phyloP scores from a whole-genome alignment of 352 stramenopile species.

The Globisporangium cylindrosporum region DNA sequence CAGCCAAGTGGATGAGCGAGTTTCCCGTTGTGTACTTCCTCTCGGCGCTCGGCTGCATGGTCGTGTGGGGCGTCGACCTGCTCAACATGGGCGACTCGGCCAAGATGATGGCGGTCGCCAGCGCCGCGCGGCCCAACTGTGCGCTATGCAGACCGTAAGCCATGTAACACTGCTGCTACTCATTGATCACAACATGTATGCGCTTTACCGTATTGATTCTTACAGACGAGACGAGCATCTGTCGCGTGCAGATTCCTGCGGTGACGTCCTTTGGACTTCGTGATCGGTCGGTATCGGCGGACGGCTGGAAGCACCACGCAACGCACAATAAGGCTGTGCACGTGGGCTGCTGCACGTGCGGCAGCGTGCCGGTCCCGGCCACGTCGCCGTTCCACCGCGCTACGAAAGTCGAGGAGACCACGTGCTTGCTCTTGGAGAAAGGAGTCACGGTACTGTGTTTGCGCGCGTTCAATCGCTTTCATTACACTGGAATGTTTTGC shows the following conservation, averaged over 20 bases:
- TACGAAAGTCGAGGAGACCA: neutral
- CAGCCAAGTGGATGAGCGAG: neutral
- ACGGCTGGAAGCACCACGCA: neutral
- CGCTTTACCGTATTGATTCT: neutral
- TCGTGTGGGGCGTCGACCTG: neutral
- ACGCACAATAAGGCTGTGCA: neutral
- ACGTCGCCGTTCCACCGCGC: neutral
- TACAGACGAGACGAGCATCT: neutral
- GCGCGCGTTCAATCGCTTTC: too few relatives aligned
- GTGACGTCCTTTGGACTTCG: neutral
- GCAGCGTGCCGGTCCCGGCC: neutral
- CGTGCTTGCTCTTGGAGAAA: neutral
- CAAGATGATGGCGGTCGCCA: neutral
- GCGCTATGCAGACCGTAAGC: neutral
- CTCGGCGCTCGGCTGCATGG: neutral
- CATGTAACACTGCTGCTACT: neutral
- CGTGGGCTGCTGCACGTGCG: neutral
- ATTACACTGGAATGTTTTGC: too few relatives aligned
- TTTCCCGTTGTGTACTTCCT: neutral
- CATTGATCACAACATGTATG: neutral
- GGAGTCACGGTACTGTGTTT: too few relatives aligned
- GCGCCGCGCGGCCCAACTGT: neutral
- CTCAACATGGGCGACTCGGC: neutral
- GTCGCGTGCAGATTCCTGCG: neutral
- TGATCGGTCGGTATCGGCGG: neutral